Evolutionary conservation across 257 asterid genomes (phyloP).

Genomic region (Fraxinus quadrangulata): DNA sequence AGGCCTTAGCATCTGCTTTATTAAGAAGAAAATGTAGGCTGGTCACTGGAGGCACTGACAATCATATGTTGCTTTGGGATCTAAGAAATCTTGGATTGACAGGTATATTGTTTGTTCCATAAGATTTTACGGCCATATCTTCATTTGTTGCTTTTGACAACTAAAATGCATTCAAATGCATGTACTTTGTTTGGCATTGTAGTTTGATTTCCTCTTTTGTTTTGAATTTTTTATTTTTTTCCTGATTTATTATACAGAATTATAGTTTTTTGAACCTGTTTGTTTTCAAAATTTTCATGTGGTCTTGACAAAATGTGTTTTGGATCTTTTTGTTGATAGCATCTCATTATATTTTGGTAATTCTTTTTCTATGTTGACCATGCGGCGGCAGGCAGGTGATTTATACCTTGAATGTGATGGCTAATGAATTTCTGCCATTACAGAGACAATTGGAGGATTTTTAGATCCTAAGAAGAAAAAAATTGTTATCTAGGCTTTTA

Average conservation of each 20-base stretch:
- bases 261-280: background rate
- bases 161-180: background rate
- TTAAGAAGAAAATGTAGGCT: constrained; percentile 65
- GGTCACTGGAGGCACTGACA: constrained; percentile 89
- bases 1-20: constrained; percentile 71
- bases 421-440: background rate
- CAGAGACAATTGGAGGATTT: background rate
- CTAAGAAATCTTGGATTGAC: constrained; percentile 73
- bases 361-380: background rate
- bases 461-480: background rate
- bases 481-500: background rate
- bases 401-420: background rate
- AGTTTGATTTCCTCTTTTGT: background rate
- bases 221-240: background rate
- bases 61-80: constrained; percentile 86
- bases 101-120: constrained; percentile 40
- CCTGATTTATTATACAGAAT: background rate
- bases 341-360: background rate
- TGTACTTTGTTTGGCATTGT: background rate
- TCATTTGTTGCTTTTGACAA: constrained; percentile 7
- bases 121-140: background rate
- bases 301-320: background rate
- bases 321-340: background rate
- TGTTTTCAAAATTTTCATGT: background rate
- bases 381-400: background rate